Evolutionary conservation across 305 asterid species (phyloP), one percentile per base, ranked within the genome.

Genomic region (Plantago lanceolata): DNA sequence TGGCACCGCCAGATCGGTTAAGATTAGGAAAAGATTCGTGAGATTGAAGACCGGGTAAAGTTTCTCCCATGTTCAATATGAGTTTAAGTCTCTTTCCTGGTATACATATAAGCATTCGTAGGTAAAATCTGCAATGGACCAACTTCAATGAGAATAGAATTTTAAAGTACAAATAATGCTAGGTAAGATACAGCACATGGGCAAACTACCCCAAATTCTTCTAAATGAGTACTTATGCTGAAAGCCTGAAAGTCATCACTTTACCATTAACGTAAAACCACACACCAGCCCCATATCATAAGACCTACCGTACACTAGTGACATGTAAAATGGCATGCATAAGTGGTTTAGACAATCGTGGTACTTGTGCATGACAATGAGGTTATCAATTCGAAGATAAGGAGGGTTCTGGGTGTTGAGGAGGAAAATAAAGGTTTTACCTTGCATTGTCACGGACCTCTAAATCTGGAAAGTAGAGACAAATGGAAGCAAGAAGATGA

Each of bases 371-470:
- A 62, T 65, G 45, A 56, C 19, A 40, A 58, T 16, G 57, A 61
- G 57, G n/a, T 24, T n/a, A 58, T 55, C 56, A 19, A 54, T 50
- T 62, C 66, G n/a, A 13, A 21, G 37, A 50, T 26, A 56, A 53
- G 20, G 29, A 48, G 47, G 33, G 40, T 14, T n/a, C 11, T 35
- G 40, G 61, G 33, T 43, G 18, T n/a, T 19, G 59, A 29, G 66
- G 62, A 56, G 40, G 40, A 33, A 59, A 72, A 57, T 28, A 48
- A 28, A 55, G 48, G 53, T 64, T 6, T 48, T 85, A 92, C 98
- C 98, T 89, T 66, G 98, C 95, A 76, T 69, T 82, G 77, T 92
- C 98, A 68, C 96, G 98, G 73, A 92, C 82, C 64, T 92, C 98
- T 85, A 92, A 66, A 81, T 92, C 98, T 68, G 96, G 98, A 82